Evolutionary conservation across 1,139 yeast genomes (phyloP).

Genomic region (Yamadazyma buinensis): DNA sequence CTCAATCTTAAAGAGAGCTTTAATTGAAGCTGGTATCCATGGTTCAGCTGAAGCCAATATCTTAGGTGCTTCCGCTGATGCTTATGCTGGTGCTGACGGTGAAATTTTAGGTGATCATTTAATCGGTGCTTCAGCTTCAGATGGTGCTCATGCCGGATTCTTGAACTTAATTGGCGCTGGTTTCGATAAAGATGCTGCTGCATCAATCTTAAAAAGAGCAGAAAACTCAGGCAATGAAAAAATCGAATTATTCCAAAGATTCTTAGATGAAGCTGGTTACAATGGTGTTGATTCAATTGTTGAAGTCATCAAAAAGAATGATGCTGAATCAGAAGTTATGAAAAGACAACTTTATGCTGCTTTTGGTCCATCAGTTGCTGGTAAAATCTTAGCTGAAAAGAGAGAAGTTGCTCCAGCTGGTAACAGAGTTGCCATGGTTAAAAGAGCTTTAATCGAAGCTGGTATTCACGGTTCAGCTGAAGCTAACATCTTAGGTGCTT

Average conservation of each 20-base stretch:
- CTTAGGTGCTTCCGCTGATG: slow-evolving; percentile 3
- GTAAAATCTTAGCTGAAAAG: slow-evolving; percentile 2
- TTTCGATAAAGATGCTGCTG: slow-evolving; percentile 9
- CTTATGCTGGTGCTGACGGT: slow-evolving; percentile 4
- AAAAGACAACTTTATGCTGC: slow-evolving; percentile 13
- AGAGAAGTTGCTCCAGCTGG: slow-evolving; percentile 3
- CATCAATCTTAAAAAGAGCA: slow-evolving; percentile 4
- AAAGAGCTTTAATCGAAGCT: slow-evolving; percentile 11
- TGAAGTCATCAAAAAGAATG: slow-evolving; percentile 10
- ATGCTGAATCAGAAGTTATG: slow-evolving; percentile 10
- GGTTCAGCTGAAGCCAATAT: slow-evolving; percentile 5
- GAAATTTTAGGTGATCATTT: slow-evolving; percentile 4
- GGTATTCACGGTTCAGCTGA: slow-evolving; percentile 11
- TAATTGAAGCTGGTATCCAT: slow-evolving; percentile 8
- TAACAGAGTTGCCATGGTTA: slow-evolving; percentile 10
- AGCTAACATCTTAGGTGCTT: slow-evolving; percentile 9
- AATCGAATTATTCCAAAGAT: slow-evolving; percentile 13
- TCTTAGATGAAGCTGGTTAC: slow-evolving; percentile 8
- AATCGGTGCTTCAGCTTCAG: slow-evolving; percentile 5
- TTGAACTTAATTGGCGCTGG: slow-evolving; percentile 6
- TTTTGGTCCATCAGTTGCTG: slow-evolving; percentile 12
- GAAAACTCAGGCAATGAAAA: slow-evolving; percentile 2
- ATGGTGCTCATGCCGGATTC: background rate
- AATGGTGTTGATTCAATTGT: slow-evolving; percentile 9
- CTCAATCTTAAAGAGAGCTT: slow-evolving; percentile 8